Evolutionary conservation across 2,329 filamentous ascomycete species (phyloP).

Genomic region (Corynespora cassiicola): DNA sequence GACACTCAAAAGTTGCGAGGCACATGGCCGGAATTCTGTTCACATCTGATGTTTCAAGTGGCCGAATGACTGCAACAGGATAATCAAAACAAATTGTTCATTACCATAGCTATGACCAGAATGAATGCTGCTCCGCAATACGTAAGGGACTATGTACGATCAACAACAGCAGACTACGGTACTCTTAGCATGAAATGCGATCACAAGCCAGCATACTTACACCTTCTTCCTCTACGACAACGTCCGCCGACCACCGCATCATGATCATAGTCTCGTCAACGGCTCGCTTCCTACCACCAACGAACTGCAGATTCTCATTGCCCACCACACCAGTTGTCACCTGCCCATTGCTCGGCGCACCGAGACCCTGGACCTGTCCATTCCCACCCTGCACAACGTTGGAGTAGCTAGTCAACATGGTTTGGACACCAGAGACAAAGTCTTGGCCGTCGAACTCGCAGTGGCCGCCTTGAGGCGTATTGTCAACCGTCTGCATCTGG

Average conservation of each 20-base stretch:
- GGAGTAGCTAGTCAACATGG: constrained; percentile 61
- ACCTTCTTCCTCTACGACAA: constrained; percentile 21
- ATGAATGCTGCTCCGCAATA: too few species aligned
- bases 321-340: constrained; percentile 58
- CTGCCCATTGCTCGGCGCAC: constrained; percentile 48
- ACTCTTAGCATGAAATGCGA: constrained; percentile 26
- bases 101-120: too few species aligned
- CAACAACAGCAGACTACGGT: too few species aligned
- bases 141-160: too few species aligned
- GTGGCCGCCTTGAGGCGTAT: constrained; percentile 62
- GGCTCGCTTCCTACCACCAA: constrained; percentile 31
- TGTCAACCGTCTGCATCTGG: constrained; percentile 63
- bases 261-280: constrained; percentile 30
- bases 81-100: too few species aligned
- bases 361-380: constrained; percentile 58
- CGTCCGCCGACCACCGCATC: constrained; percentile 34
- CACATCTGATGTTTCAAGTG: too few species aligned
- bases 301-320: constrained; percentile 55
- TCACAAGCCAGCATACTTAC: constrained; percentile 30
- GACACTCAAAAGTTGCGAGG: too few species aligned
- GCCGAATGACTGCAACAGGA: too few species aligned
- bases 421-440: constrained; percentile 64
- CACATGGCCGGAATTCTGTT: too few species aligned
- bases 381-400: constrained; percentile 61
- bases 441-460: constrained; percentile 64